A percentile compares a stretch with the other conserved stretches of the same genome.
Evolutionary conservation across 73 alveolate genomes (phyloP).

Genomic region (Paramecium octaurelia): DNA sequence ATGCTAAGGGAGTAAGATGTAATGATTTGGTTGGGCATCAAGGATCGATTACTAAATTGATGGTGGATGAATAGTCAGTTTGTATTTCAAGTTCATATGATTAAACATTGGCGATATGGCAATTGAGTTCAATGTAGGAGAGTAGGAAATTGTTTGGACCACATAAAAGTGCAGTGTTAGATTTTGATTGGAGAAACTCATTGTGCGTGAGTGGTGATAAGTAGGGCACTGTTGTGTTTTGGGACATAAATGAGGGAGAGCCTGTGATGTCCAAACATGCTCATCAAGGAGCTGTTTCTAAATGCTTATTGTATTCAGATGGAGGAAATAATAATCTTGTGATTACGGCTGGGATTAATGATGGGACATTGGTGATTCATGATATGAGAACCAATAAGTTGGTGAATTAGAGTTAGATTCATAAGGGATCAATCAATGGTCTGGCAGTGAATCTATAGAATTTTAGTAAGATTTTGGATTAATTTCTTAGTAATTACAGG

Average conservation of each 20-base stretch:
- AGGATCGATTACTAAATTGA: conserved; percentile 78
- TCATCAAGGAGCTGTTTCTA: conserved; percentile 93
- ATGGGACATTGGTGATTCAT: conserved; percentile 85
- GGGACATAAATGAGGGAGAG: conserved; percentile 70
- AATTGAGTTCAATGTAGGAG: conserved; percentile 71
- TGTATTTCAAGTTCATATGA: conserved; percentile 86
- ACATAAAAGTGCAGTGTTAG: conserved; percentile 94
- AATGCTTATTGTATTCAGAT: conserved; percentile 84
- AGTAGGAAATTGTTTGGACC: conserved; percentile 76
- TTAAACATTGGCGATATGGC: conserved; percentile 84
- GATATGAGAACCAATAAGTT: conserved; percentile 93
- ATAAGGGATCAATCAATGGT: conserved; percentile 92
- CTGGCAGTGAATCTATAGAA: conserved; percentile 13
- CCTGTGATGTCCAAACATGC: conserved; percentile 67
- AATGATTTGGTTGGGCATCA: conserved; percentile 76
- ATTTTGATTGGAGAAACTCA: conserved; percentile 93
- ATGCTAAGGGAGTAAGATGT: conserved; percentile 88
- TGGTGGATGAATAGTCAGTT: conserved; percentile 73
- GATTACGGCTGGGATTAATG: conserved; percentile 91
- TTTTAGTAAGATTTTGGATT: neutral
- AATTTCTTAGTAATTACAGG: conserved; percentile 83
- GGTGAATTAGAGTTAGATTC: conserved; percentile 79
- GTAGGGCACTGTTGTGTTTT: conserved; percentile 88
- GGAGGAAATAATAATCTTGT: conserved; percentile 87
- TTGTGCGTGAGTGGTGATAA: conserved; percentile 91